Conservation (phyloP, 306 rosid genomes). For the Quercus variabilis region DNA sequence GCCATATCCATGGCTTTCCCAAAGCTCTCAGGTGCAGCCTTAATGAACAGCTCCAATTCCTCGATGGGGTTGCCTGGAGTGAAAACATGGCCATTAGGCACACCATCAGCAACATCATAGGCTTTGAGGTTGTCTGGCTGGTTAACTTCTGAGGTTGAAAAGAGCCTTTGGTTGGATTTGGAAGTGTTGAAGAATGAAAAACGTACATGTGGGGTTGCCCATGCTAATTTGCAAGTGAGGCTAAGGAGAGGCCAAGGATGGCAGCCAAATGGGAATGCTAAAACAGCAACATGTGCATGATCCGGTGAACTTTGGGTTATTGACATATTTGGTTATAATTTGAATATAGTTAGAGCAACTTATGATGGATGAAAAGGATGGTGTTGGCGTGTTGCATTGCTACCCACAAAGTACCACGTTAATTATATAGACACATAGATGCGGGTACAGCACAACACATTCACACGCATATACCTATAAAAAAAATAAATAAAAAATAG, state of each 20-base stretch:
- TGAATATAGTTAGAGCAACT: too few species aligned
- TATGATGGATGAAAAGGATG: too few species aligned
- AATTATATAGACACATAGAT: too few species aligned
- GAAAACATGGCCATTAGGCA: conserved; percentile 20
- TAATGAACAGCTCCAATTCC: conserved; percentile 24
- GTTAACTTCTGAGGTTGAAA: neutral
- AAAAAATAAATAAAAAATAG: too few species aligned
- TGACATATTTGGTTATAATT: neutral
- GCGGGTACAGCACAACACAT: too few species aligned
- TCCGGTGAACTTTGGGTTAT: neutral
- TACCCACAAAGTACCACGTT: too few species aligned
- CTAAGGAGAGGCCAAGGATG: conserved; percentile 21
- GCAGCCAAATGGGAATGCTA: conserved; percentile 37
- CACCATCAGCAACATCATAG: conserved; percentile 25
- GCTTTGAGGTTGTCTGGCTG: conserved; percentile 9
- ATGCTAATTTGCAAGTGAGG: conserved; percentile 25
- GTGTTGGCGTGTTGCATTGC: too few species aligned
- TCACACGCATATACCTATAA: too few species aligned
- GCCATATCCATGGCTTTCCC: conserved; percentile 20
- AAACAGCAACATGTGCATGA: conserved; percentile 17
- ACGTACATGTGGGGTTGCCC: conserved; percentile 9
- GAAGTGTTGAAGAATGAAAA: conserved; percentile 36
- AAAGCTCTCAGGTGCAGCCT: conserved; percentile 23
- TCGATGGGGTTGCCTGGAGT: conserved; percentile 12
- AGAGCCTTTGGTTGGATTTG: conserved; percentile 1